Base-by-base conservation (phyloP, 208 protist genomes). In the Acanthamoeba rhysodes region DNA sequence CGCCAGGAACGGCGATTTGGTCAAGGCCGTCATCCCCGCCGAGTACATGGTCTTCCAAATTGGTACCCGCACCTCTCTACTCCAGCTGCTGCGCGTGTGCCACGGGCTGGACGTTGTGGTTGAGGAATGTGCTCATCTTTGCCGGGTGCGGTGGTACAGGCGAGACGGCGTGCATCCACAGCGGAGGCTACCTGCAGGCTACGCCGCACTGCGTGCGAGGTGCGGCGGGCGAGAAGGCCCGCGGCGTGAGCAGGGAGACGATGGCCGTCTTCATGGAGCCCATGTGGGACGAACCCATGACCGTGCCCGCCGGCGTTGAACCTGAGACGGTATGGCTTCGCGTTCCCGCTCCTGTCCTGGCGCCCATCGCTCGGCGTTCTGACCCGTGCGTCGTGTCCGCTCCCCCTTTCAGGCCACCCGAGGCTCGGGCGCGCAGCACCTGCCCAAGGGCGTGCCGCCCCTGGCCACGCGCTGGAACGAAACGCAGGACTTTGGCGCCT, bases 231-330 rank as follows among this genome's bases (percentile, higher is more conserved):
- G 84, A 78, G 41, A 95, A 95, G 72, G 64, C 41, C 24, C 41
- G 68, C 14, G 41, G 92, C 66, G 70, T 97, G 70, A 91, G 57
- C 62, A 87, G 97, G 76, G 94, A 94, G 48, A 97, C 97, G 8
- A 96, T 98, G 45, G 97, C 97, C 57, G 97, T 98, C 18, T 98
- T 98, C 80, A 98, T 98, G 97, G 95, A 98, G 95, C 97, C 97
- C 59, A 78, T 95, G 7, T 95, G 70, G n/a, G 85, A 91, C 70
- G 88, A 96, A 0, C 34, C 76, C 14, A 94, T 98, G 57, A 94
- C 93, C 29, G 59, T 95, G 66, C 97, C 97, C 37, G 20, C 37
- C 7, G 37, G 72, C 72, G 18, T 37, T 37, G 50, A 32, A 4
- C 10, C 41, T 24, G 72, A 80, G 0, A 80, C 53, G 72, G 72